Evolutionary conservation across 306 rosid species (phyloP).

Genomic region (Vigna trinervia): DNA sequence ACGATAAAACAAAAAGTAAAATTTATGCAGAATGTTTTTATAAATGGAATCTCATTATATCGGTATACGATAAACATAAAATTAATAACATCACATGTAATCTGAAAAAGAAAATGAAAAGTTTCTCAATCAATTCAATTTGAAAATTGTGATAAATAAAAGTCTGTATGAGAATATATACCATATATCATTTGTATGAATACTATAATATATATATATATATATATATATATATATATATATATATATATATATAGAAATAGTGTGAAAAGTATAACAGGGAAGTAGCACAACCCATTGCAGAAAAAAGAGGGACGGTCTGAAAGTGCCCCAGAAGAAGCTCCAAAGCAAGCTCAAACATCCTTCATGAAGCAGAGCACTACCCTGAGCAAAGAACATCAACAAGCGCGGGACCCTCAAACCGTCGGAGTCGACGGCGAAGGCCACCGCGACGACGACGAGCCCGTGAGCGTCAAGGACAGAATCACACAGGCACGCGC

Average conservation of each 20-base stretch:
- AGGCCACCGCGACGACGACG: neutral
- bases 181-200: no score
- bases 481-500: slow-evolving; percentile 46
- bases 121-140: no score
- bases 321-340: slow-evolving; percentile 15
- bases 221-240: no score
- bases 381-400: slow-evolving; percentile 32
- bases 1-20: no score
- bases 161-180: neutral
- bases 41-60: no score
- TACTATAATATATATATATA: no score
- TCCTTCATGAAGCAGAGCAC: slow-evolving; percentile 49
- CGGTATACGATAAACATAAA: no score
- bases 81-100: no score
- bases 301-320: slow-evolving; percentile 51
- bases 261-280: neutral
- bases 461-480: slow-evolving; percentile 30
- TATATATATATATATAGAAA: neutral
- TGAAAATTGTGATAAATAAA: no score
- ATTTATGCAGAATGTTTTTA: no score
- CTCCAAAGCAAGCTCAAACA: slow-evolving; percentile 27
- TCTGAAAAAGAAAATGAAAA: no score
- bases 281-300: neutral
- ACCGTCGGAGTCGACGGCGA: neutral
- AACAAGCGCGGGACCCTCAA: slow-evolving; percentile 6